These are phyloP conservation scores for Alloteropsis angusta DNA, from an alignment of 202 grass and related monocot species.

Conservation along the genomic window DNA sequence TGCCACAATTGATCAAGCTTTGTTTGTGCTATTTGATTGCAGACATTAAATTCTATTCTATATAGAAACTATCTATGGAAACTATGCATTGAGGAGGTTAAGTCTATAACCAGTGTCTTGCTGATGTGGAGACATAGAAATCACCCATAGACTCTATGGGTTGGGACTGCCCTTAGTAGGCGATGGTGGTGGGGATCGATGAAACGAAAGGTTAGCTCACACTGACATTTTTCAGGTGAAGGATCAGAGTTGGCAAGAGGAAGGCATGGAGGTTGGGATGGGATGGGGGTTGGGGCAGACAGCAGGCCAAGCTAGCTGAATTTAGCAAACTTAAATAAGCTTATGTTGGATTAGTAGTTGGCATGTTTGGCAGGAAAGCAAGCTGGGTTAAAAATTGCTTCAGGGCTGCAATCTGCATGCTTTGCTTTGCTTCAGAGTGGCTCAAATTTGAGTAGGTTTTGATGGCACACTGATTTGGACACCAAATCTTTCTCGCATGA, in stretches of 20 bases:
- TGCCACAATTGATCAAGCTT: too few species aligned
- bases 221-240: slow-evolving; percentile 27
- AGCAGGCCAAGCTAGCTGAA: neutral
- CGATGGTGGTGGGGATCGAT: neutral
- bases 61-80: too few species aligned
- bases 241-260: slow-evolving; percentile 1
- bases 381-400: slow-evolving; percentile 23
- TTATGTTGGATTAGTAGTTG: slow-evolving; percentile 33
- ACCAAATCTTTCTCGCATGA: neutral
- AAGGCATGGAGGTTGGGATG: slow-evolving; percentile 20
- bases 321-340: slow-evolving; percentile 32
- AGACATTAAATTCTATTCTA: too few species aligned
- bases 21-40: too few species aligned
- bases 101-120: too few species aligned
- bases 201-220: neutral
- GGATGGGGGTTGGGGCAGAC: slow-evolving; percentile 14
- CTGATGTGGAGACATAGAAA: too few species aligned
- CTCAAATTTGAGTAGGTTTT: slow-evolving; percentile 38
- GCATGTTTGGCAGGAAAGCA: slow-evolving; percentile 42
- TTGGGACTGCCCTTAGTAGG: too few species aligned
- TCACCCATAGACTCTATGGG: too few species aligned
- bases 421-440: slow-evolving; percentile 43
- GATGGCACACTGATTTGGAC: slow-evolving; percentile 47
- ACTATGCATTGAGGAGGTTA: too few species aligned
- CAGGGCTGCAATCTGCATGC: neutral